These are phyloP conservation scores for Schoenoplectus tabernaemontani DNA, from an alignment of 202 grass and related monocot species.

Conservation along the genomic window DNA sequence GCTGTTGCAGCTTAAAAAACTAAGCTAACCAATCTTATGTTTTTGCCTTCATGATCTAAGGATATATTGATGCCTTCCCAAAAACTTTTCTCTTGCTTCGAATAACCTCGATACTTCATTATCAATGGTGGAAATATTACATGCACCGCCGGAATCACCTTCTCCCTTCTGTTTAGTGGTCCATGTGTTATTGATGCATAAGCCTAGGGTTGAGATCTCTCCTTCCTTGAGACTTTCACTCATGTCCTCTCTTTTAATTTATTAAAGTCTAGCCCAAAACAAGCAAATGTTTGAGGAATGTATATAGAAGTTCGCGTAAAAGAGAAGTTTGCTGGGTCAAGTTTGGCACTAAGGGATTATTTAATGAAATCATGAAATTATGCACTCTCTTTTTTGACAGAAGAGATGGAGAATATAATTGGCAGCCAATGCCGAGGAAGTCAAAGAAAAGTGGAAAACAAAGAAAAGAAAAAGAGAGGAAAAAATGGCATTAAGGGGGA, in stretches of 20 bases:
- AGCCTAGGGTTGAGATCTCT: slow-evolving; percentile 41
- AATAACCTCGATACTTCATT: slow-evolving; percentile 30
- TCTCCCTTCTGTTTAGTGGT: slow-evolving; percentile 27
- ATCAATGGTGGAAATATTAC: neutral
- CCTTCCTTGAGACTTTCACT: slow-evolving; percentile 9
- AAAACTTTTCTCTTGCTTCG: slow-evolving; percentile 34
- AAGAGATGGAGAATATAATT: neutral
- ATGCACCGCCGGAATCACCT: slow-evolving; percentile 6
- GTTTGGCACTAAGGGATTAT: slow-evolving; percentile 3
- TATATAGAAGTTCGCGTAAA: neutral
- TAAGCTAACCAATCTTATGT: slow-evolving; percentile 36
- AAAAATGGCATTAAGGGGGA: neutral
- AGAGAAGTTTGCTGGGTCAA: neutral
- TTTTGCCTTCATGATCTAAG: neutral
- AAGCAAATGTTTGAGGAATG: neutral
- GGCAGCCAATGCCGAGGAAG: neutral
- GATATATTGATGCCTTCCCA: neutral
- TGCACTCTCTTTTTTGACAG: neutral
- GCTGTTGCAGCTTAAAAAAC: slow-evolving; percentile 41
- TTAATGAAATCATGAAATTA: neutral
- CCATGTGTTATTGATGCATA: slow-evolving; percentile 28
- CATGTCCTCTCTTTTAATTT: neutral
- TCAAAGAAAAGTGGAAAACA: neutral
- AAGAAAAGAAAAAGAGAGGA: neutral
- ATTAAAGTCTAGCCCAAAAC: neutral